A percentile compares a stretch with the other conserved stretches of the same genome.
Conservation (phyloP, 768 basidiomycete genomes). For the Rhodotorula toruloides region DNA sequence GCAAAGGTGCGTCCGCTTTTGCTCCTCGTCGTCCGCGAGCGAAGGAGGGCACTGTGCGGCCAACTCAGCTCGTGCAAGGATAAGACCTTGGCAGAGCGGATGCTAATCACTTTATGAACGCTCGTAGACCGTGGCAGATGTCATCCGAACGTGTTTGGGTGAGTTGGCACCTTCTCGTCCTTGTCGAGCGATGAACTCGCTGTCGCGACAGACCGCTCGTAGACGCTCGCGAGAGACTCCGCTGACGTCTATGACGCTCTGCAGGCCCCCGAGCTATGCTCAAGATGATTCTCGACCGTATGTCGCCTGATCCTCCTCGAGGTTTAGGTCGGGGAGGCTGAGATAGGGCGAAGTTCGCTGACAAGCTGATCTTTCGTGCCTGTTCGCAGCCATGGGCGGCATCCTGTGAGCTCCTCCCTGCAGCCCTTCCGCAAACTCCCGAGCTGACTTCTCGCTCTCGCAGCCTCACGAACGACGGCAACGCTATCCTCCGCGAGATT, state of each 20-base stretch:
- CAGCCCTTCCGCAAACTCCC: rapidly evolving
- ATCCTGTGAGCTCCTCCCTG: conserved; percentile 65
- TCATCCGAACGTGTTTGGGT: conserved; percentile 88
- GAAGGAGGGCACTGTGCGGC: too few species aligned
- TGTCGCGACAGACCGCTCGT: neutral
- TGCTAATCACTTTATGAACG: neutral
- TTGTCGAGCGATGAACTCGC: too few species aligned
- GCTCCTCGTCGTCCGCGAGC: too few species aligned
- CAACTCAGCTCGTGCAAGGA: neutral
- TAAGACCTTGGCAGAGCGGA: neutral
- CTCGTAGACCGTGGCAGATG: conserved; percentile 85
- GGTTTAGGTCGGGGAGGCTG: neutral
- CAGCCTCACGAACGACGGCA: conserved; percentile 97
- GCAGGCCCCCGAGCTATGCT: conserved; percentile 86
- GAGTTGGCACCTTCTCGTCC: neutral
- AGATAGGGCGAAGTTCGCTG: neutral
- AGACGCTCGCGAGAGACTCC: too few species aligned
- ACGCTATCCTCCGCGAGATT: conserved; percentile 95
- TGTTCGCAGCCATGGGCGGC: conserved; percentile 70
- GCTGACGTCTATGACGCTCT: neutral
- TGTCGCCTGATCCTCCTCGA: neutral
- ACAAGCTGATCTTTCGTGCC: neutral
- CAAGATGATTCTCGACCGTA: conserved; percentile 92
- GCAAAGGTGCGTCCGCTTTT: too few species aligned
- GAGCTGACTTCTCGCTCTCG: too few species aligned